A percentile compares a stretch with the other conserved stretches of the same genome.
phyloP scores from a whole-genome alignment of 2,329 filamentous ascomycete species.

The Botrytis porri region DNA sequence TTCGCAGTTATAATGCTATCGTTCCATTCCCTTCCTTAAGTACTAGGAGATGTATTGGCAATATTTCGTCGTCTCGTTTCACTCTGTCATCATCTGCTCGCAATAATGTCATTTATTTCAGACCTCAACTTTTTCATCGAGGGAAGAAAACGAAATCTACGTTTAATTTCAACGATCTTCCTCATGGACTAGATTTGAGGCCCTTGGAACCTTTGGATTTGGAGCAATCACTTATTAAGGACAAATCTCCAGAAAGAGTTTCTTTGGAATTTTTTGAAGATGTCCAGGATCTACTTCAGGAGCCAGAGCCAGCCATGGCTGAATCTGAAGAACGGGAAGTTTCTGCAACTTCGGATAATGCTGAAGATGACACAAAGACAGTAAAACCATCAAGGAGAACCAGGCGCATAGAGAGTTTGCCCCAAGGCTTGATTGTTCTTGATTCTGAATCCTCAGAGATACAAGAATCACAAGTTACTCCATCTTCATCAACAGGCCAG shows the following conservation, averaged over 20 bases:
- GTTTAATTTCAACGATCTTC: conserved; percentile 54
- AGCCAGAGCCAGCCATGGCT: background rate
- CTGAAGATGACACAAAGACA: background rate
- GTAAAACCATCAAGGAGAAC: background rate
- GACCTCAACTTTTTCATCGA: conserved; percentile 34
- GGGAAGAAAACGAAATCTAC: conserved; percentile 56
- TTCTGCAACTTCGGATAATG: background rate
- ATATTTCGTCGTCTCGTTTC: background rate
- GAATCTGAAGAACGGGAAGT: background rate
- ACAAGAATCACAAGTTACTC: background rate
- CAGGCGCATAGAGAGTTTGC: background rate
- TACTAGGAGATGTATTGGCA: background rate
- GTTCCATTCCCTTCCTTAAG: background rate
- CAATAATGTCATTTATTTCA: background rate
- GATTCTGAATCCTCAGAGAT: background rate
- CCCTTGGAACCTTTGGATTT: conserved; percentile 36
- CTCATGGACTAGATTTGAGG: conserved; percentile 30
- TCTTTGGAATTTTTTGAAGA: background rate
- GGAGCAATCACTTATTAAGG: conserved; percentile 26
- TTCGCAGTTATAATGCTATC: background rate
- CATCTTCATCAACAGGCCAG: background rate
- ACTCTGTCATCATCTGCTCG: background rate
- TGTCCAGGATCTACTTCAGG: background rate
- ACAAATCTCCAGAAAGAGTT: background rate
- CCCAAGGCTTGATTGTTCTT: conserved; percentile 17